A percentile compares a stretch with the other conserved stretches of the same genome.
Conservation (phyloP, 2,329 filamentous ascomycete species). For the Fusarium miscanthi region DNA sequence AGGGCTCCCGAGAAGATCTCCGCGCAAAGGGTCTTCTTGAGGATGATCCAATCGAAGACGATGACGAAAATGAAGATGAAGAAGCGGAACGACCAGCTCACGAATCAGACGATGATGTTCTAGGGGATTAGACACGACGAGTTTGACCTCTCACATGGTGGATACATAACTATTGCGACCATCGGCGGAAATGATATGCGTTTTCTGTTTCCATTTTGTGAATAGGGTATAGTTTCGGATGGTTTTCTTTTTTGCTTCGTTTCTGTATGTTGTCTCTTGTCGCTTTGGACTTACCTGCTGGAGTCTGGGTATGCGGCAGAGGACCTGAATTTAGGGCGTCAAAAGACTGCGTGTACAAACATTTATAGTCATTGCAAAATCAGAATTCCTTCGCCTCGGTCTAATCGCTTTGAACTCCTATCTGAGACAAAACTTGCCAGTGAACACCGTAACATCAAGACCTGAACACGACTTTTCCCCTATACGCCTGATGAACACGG, state of each 20-base stretch:
- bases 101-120: conserved; percentile 57
- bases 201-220: conserved; percentile 19
- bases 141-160: conserved; percentile 10
- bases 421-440: conserved; percentile 1
- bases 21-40: conserved; percentile 65
- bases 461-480: neutral
- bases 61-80: conserved; percentile 48
- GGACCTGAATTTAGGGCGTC: conserved; percentile 32
- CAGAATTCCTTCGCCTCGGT: conserved; percentile 10
- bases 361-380: conserved; percentile 15
- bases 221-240: conserved; percentile 7
- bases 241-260: neutral
- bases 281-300: conserved; percentile 23
- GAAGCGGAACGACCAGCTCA: conserved; percentile 47
- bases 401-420: neutral
- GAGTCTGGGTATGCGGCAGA: conserved; percentile 41
- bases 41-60: conserved; percentile 58
- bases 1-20: conserved; percentile 69
- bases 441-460: neutral
- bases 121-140: conserved; percentile 55
- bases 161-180: conserved; percentile 26
- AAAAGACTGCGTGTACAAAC: conserved; percentile 30
- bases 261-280: conserved; percentile 33
- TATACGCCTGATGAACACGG: neutral
- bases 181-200: conserved; percentile 19